Conservation (phyloP, 441 rosid species). For the Gossypium gossypioides region DNA sequence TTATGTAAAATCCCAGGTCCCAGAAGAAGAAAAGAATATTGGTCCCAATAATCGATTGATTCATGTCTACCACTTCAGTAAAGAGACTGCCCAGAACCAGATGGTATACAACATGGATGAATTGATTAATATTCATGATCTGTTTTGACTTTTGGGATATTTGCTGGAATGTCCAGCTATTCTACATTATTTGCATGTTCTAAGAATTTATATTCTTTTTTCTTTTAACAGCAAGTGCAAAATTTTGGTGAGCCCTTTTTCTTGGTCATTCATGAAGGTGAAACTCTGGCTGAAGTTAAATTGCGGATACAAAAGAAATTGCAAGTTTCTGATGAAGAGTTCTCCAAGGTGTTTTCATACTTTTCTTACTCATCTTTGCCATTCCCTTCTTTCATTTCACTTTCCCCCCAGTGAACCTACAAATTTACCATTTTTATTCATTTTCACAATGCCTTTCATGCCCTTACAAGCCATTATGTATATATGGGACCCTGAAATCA, state of each 20-base stretch:
- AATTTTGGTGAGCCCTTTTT: slow-evolving; percentile 96
- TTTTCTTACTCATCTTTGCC: neutral
- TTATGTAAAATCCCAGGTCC: slow-evolving; percentile 44
- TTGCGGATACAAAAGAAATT: slow-evolving; percentile 72
- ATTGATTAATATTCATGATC: slow-evolving; percentile 4
- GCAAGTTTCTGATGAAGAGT: slow-evolving; percentile 85
- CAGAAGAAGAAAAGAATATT: slow-evolving; percentile 88
- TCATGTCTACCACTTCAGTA: slow-evolving; percentile 82
- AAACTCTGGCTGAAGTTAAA: slow-evolving; percentile 73
- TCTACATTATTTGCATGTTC: neutral
- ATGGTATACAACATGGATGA: slow-evolving; percentile 34
- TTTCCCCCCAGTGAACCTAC: neutral
- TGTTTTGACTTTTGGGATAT: slow-evolving; percentile 8
- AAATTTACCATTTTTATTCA: neutral
- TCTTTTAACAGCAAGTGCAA: slow-evolving; percentile 62
- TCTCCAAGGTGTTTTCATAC: slow-evolving; percentile 49
- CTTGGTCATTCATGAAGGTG: slow-evolving; percentile 88
- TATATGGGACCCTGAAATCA: neutral
- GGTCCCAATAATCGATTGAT: slow-evolving; percentile 79
- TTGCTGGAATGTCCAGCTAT: neutral
- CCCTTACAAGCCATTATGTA: neutral
- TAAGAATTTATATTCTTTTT: slow-evolving; percentile 2
- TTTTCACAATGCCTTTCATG: neutral
- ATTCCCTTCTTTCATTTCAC: neutral
- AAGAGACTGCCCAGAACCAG: slow-evolving; percentile 74